Evolutionary conservation across 2,329 filamentous ascomycete species (phyloP).

Genomic region (Cryphonectria japonica): DNA sequence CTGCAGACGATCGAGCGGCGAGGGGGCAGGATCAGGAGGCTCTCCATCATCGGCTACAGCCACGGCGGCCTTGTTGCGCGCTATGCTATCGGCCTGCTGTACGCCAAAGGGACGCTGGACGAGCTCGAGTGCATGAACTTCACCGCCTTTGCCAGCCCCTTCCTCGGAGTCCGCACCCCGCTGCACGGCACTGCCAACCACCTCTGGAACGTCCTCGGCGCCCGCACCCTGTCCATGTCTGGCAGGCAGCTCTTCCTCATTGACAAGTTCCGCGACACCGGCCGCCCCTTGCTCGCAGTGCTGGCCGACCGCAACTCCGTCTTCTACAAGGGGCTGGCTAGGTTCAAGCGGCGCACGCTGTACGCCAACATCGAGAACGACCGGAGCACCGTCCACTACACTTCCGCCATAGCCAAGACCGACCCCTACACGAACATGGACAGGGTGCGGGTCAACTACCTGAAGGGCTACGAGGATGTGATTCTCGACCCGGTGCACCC

Average conservation of each 20-base stretch:
- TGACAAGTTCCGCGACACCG: constrained; percentile 82
- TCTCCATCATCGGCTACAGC: constrained; percentile 89
- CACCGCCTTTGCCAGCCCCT: constrained; percentile 86
- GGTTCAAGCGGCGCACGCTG: constrained; percentile 75
- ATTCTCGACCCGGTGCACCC: constrained; percentile 72
- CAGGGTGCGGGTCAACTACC: constrained; percentile 71
- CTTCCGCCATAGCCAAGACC: constrained; percentile 73
- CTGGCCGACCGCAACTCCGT: constrained; percentile 83
- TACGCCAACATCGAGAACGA: constrained; percentile 92
- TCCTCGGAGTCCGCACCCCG: constrained; percentile 76
- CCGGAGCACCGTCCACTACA: constrained; percentile 80
- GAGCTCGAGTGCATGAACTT: constrained; percentile 87
- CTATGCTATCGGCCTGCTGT: constrained; percentile 83
- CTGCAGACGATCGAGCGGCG: constrained; percentile 58
- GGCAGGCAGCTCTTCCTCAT: constrained; percentile 87
- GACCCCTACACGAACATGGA: constrained; percentile 76
- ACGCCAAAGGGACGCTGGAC: constrained; percentile 80
- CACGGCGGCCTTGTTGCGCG: constrained; percentile 84
- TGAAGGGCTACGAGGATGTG: constrained; percentile 74
- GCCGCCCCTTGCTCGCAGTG: constrained; percentile 77
- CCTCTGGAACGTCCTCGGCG: constrained; percentile 83
- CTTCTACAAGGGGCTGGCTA: constrained; percentile 78
- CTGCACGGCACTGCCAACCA: constrained; percentile 67
- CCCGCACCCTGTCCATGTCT: constrained; percentile 78
- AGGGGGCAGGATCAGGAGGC: constrained; percentile 75